Base-by-base conservation (phyloP, 2,329 filamentous ascomycete genomes). In the Ceratocystis destructans region DNA sequence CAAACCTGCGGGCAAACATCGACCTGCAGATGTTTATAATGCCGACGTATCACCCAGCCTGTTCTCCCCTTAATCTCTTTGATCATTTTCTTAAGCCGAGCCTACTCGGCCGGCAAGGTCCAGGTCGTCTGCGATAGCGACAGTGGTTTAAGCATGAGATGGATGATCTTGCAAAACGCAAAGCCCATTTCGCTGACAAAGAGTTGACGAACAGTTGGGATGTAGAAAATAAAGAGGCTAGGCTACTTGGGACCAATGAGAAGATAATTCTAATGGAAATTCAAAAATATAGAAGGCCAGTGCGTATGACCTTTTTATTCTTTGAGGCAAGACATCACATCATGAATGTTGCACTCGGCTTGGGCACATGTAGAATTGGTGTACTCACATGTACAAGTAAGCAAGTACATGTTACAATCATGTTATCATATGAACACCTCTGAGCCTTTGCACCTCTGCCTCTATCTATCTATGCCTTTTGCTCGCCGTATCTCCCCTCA, bases 321-420 rank as follows among this genome's bases (percentile, higher is more conserved):
- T 53, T 31, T 59, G 55, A 59, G 55, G 37, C 55, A 59, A 59
- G 31, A 59, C 15, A 59, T 59, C 55, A 59, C 7, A 37, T 59
- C 55, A 37, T 37, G 15, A 59, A 37, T 2, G 55, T 59, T 59
- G 28, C 55, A 59, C 25, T 59, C 55, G 55, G 55, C 55, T 31
- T 59, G 55, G 55, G 15, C 31, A 37, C 31, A 59, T 37, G 31
- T 31, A 6, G 28, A 33, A 8, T 7, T n/a, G n/a, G 22, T n/a
- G 8, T 55, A 25, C 7, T 10, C 17, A 31, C 20, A 12, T 57
- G 5, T 17, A 5, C 25, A 22, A 22, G n/a, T 28, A 25, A 15
- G 1, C 15, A 22, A 22, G n/a, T 28, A 25, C 22, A 22, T 55
- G n/a, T 20, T 55, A 53, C 48, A 53, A 53, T n/a, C 48, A 53